phyloP scores from a whole-genome alignment of 352 stramenopile genomes.

The Phytophthora meadii region DNA sequence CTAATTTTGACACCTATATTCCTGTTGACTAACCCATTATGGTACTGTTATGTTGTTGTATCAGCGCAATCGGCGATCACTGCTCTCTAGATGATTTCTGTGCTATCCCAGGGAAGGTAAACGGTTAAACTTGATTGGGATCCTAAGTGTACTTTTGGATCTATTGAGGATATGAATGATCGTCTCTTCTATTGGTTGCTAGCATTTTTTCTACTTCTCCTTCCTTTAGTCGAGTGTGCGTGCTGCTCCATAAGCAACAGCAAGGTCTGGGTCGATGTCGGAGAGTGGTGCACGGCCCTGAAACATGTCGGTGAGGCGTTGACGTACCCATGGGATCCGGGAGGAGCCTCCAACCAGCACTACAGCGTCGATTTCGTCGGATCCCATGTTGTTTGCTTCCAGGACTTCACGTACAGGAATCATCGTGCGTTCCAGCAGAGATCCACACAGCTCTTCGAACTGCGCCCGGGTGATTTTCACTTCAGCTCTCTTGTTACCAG shows the following conservation, averaged over 20 bases:
- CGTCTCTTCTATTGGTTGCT: slow-evolving; percentile 22
- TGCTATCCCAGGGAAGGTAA: neutral
- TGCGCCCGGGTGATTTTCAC: slow-evolving; percentile 49
- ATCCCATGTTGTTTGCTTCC: slow-evolving; percentile 61
- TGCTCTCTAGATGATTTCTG: slow-evolving; percentile 28
- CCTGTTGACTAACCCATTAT: slow-evolving; percentile 2
- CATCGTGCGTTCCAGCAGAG: slow-evolving; percentile 67
- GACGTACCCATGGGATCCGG: slow-evolving; percentile 64
- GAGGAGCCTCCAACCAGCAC: slow-evolving; percentile 67
- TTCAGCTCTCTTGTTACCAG: slow-evolving; percentile 25
- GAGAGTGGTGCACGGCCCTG: slow-evolving; percentile 49
- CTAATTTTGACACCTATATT: neutral
- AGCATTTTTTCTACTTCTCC: neutral
- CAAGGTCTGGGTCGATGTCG: slow-evolving; percentile 73
- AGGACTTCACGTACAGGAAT: slow-evolving; percentile 61
- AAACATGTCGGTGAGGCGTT: slow-evolving; percentile 55
- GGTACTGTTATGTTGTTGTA: slow-evolving; percentile 2
- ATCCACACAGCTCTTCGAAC: slow-evolving; percentile 53
- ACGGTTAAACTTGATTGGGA: neutral
- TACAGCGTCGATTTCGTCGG: slow-evolving; percentile 61
- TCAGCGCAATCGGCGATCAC: slow-evolving; percentile 42
- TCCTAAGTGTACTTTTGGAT: neutral
- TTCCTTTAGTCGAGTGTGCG: slow-evolving; percentile 55
- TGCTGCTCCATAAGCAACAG: slow-evolving; percentile 69
- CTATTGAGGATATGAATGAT: slow-evolving; percentile 7